Evolutionary conservation across 2,329 filamentous ascomycete genomes (phyloP), one percentile per base, ranked within the genome.

Genomic region (Colletotrichum limetticola): DNA sequence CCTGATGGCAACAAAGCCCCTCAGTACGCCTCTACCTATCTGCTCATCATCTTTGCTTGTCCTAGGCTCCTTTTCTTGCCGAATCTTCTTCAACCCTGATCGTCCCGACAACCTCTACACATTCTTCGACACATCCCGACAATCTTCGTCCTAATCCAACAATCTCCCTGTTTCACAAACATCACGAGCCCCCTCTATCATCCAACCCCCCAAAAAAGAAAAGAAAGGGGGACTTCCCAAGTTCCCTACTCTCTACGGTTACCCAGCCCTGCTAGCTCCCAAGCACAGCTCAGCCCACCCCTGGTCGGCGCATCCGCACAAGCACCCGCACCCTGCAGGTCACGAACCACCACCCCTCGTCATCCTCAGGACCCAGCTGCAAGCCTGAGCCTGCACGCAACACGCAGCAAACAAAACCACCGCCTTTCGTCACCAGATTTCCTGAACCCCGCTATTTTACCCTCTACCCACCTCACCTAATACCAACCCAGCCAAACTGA

Each of bases 371-470:
- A 60, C 57, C 66, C 66, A 42, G 42, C 42, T 49, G 42, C 42
- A 49, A 49, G 42, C 42, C 42, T n/a, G 42, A 19, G 19, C 42
- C 42, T 49, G 42, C 42, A 22, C 37, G 37, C 37, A 42, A 19
- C 16, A 42, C 37, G 6, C 16, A 42, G 37, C 37, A 8, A 62
- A 63, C 28, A 49, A 61, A 65, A 71, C 30, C 61, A 49, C 37
- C 42, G 46, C 28, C 60, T 49, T 71, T 71, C 66, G 71, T 73
- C 71, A 73, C 71, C 71, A 70, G 66, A 66, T 66, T 66, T 56
- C 71, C 26, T 12, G 37, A 52, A 72, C 68, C 71, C 71, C 71
- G 71, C 71, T 74, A 74, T 59, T 64, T 67, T 59, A 61, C 26
- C 32, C 62, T n/a, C 35, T 49, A 28, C 53, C 55, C n/a, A 59